Percentiles rank a stretch among this genome's conserved stretches.
Conservation (phyloP, 352 stramenopile genomes). For the Pythium phragmitis region DNA sequence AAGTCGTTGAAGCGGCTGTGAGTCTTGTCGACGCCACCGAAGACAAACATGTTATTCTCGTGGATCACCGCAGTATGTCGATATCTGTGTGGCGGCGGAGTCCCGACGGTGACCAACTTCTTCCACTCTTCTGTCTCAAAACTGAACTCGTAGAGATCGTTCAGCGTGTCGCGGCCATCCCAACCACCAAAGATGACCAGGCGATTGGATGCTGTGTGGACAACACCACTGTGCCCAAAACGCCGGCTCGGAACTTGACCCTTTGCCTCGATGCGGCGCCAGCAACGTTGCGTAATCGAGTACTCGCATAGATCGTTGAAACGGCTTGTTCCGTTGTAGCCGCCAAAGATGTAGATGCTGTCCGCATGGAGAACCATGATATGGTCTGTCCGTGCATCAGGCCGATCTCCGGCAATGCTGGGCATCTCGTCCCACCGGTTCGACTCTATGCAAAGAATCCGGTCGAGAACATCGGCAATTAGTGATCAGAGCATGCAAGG, state of each 20-base stretch:
- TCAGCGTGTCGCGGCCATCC: conserved; percentile 84
- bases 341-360: conserved; percentile 87
- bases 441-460: conserved; percentile 28
- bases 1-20: conserved; percentile 88
- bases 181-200: conserved; percentile 87
- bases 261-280: conserved; percentile 45
- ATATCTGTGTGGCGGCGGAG: conserved; percentile 74
- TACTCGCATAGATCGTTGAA: conserved; percentile 87
- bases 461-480: neutral
- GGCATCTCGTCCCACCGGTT: conserved; percentile 81
- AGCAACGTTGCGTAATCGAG: conserved; percentile 53
- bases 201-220: conserved; percentile 63
- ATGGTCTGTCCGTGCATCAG: conserved; percentile 82
- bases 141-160: conserved; percentile 80
- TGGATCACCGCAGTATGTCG: conserved; percentile 84
- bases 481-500: neutral
- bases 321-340: conserved; percentile 80
- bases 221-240: conserved; percentile 83
- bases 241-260: conserved; percentile 58
- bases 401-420: conserved; percentile 51
- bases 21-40: conserved; percentile 88
- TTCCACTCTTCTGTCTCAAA: conserved; percentile 72
- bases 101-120: conserved; percentile 53
- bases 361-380: conserved; percentile 81
- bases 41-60: conserved; percentile 87